Evolutionary conservation across 2,329 filamentous ascomycete species (phyloP), one percentile per base, ranked within the genome.

Genomic region (Aschersonia sp.): DNA sequence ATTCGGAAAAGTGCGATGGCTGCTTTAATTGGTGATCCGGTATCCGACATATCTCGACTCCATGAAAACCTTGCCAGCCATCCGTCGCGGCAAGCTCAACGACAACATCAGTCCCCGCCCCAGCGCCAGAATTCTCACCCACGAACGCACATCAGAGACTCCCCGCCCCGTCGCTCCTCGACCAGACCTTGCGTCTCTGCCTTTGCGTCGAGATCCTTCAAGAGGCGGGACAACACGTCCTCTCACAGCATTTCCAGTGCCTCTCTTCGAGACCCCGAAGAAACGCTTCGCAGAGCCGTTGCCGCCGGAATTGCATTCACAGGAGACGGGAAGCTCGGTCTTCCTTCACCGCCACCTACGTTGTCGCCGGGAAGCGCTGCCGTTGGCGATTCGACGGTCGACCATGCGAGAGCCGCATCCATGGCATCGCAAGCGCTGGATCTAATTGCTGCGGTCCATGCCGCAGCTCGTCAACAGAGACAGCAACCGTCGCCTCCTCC

Each of bases 41-140:
- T 81, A 67, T 76, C 85, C 65, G 81, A 87, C 68, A 73, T 81
- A 57, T 73, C 78, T 58, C 76, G 79, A 67, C 82, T 83, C 67
- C 78, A 79, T 70, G 79, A 73, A 68, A 84, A 81, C 73, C 83
- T 87, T 70, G 66, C 68, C 50, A 64, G 67, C 49, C 63, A 71
- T 43, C 66, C 67, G 46, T 56, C 70, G 53, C 64, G 63, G 53
- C 69, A 68, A 53, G 68, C 68, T 53, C 70, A 71, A 54, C 69
- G 71, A 54, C 68, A 70, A 49, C 67, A 71, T 61, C 67, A 73
- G 56, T 62, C 53, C 30, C 33, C 53, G 30, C 35, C 50, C 35
- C 52, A 49, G 35, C 60, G 45, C 45, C 53, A 48, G 35, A 59
- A 43, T 33, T 49, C 56, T 22, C 47, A 42, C 44, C 51, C 49